Evolutionary conservation across 306 rosid species (phyloP).

Genomic region (Acacia crassicarpa): DNA sequence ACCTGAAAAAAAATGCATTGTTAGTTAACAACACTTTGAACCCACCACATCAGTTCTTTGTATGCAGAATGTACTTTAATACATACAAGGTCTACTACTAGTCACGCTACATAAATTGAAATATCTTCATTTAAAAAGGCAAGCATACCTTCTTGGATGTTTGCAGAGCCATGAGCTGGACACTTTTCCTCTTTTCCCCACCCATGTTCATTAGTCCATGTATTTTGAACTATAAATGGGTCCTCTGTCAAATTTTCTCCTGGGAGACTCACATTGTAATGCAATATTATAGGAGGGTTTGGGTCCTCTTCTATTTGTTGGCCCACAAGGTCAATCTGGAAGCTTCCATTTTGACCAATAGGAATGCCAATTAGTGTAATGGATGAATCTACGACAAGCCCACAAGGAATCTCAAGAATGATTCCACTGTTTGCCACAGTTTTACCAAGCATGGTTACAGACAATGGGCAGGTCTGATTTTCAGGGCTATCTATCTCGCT

Average conservation of each 20-base stretch:
- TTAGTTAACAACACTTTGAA: not conserved
- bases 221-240: slow-evolving; percentile 79
- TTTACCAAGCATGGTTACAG: slow-evolving; percentile 47
- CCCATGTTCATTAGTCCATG: slow-evolving; percentile 77
- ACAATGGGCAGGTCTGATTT: slow-evolving; percentile 60
- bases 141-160: slow-evolving; percentile 56
- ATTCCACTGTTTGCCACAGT: slow-evolving; percentile 36
- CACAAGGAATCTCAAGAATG: slow-evolving; percentile 81
- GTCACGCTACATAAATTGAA: not conserved
- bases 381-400: slow-evolving; percentile 82
- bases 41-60: not conserved
- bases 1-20: slow-evolving; percentile 9
- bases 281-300: slow-evolving; percentile 65
- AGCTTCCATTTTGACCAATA: slow-evolving; percentile 57
- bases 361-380: slow-evolving; percentile 84
- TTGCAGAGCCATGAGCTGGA: slow-evolving; percentile 62
- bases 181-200: slow-evolving; percentile 89
- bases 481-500: slow-evolving; percentile 39
- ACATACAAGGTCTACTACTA: slow-evolving; percentile 13
- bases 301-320: slow-evolving; percentile 54
- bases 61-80: slow-evolving; percentile 12
- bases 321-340: slow-evolving; percentile 73
- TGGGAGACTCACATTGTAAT: slow-evolving; percentile 73
- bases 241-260: slow-evolving; percentile 79
- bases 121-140: not conserved